phyloP scores from a whole-genome alignment of 441 rosid genomes.

The Adansonia grandidieri region DNA sequence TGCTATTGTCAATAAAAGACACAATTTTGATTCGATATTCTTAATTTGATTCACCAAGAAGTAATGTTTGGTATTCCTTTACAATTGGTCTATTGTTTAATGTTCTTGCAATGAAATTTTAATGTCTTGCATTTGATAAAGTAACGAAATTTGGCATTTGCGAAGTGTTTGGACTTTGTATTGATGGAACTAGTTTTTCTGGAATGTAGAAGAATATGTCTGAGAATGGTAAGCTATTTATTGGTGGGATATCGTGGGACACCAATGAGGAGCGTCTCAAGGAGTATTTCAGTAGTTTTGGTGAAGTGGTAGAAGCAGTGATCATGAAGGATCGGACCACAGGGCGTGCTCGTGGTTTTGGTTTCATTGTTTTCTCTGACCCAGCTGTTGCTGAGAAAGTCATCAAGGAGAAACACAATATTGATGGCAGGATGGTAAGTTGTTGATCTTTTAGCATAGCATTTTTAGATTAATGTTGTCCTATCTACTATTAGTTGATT shows the following conservation, averaged over 20 bases:
- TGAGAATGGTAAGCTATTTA: conserved; percentile 87
- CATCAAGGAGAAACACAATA: conserved; percentile 75
- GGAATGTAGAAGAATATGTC: conserved; percentile 61
- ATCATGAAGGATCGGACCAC: conserved; percentile 98
- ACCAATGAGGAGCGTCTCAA: conserved; percentile 90
- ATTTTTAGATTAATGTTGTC: conserved; percentile 12
- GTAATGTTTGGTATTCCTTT: neutral
- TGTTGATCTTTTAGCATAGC: conserved; percentile 20
- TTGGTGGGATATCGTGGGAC: conserved; percentile 99
- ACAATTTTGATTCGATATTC: neutral
- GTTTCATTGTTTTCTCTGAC: conserved; percentile 92
- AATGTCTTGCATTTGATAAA: conserved; percentile 20
- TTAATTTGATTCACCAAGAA: neutral
- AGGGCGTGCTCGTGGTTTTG: conserved; percentile 98
- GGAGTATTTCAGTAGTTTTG: conserved; percentile 82
- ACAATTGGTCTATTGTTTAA: neutral
- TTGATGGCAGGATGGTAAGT: conserved; percentile 90
- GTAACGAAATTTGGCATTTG: neutral
- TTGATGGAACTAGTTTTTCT: conserved; percentile 18
- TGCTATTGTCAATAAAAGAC: neutral
- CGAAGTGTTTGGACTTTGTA: neutral
- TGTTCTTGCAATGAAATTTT: conserved; percentile 6
- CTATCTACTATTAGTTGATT: conserved; percentile 3
- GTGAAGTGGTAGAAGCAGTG: conserved; percentile 92
- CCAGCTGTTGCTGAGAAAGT: conserved; percentile 89